Base-by-base conservation (phyloP, 257 asterid genomes). In the Solanum dulcamara region DNA sequence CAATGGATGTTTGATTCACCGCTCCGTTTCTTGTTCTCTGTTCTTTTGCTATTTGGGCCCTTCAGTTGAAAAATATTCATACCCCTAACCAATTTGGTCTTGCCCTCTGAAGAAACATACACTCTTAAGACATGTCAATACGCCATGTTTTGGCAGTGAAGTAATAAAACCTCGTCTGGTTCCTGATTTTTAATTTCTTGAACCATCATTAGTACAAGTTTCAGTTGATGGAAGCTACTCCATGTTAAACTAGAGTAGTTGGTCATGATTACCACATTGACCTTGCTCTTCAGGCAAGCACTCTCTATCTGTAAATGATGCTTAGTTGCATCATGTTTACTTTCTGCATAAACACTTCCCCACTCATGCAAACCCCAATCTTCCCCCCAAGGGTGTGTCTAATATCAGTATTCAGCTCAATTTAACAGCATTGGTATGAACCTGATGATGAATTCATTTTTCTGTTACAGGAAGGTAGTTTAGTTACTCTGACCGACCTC, bases 401-500 rank as follows among this genome's bases (percentile, higher is more conserved):
- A n/a, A n/a, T n/a, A n/a, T n/a, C n/a, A n/a, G n/a, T n/a, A n/a
- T n/a, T n/a, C 82, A 75, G n/a, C 40, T 75, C 40, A 44, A 24
- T 44, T 42, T 14, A 44, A 75, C 26, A 77, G 60, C 37, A 9
- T 8, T 75, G 26, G 40, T 48, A 77, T 48, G 83, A 46, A 77
- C 28, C 42, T 77, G 83, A 48, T 77, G 81, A 42, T 26, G 62
- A 46, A 26, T 77, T 53, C 51, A 50, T 81, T 46, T 57, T 80
- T 37, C 7, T 83, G 46, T 80, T 87, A 85, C 94, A 94, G 97
- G 98, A 93, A 86, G 87, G 91, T 68, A 89, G 90, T 87, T 88
- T 93, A 60, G 81, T 84, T 83, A 89, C 93, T 20, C 88, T 94
- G 83, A 87, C 91, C 50, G 92, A 91, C 74, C 85, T 93, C 87